These are phyloP conservation scores for Starmera quercuum DNA, from an alignment of 805 yeast genomes.

Conservation along the genomic window DNA sequence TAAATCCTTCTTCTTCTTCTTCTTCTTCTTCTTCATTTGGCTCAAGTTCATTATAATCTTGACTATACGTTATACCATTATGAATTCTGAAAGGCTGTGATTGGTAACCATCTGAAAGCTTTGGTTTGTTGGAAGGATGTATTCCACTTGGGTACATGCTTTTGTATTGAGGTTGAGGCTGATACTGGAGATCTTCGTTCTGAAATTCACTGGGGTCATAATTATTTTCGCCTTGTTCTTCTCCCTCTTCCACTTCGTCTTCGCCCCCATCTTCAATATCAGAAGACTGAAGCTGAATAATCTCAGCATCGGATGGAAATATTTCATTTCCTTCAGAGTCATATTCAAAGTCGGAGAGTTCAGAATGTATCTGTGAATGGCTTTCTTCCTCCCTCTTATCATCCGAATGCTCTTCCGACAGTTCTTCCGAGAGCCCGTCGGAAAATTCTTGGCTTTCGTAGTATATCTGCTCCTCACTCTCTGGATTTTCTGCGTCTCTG, in stretches of 20 bases:
- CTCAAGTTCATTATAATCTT: not conserved
- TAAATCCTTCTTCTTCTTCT: not conserved
- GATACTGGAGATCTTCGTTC: slow-evolving; percentile 4
- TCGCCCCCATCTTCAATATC: no score
- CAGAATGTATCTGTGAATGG: no score
- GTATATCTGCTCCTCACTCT: no score
- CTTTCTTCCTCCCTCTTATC: no score
- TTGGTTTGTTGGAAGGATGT: no score
- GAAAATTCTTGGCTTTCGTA: no score
- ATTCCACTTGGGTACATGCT: no score
- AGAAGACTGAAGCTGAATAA: slow-evolving; percentile 5
- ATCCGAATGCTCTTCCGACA: no score
- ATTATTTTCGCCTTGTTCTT: slow-evolving; percentile 1
- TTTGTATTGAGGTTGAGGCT: slow-evolving; percentile 6
- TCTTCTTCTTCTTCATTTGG: not conserved
- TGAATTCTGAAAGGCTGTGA: slow-evolving; percentile 1
- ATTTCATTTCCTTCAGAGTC: slow-evolving; percentile 6
- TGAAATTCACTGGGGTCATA: slow-evolving; percentile 9
- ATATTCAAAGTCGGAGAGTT: slow-evolving; percentile 2
- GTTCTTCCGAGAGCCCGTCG: no score
- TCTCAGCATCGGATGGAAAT: slow-evolving; percentile 3
- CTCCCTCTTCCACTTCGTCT: slow-evolving; percentile 5
- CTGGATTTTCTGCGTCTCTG: no score
- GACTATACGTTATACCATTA: slow-evolving; percentile 1
- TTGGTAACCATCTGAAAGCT: slow-evolving; percentile 2